A percentile compares a stretch with the other conserved stretches of the same genome.
phyloP scores from a whole-genome alignment of 2,329 filamentous ascomycete species.

The Falciphora oryzae region DNA sequence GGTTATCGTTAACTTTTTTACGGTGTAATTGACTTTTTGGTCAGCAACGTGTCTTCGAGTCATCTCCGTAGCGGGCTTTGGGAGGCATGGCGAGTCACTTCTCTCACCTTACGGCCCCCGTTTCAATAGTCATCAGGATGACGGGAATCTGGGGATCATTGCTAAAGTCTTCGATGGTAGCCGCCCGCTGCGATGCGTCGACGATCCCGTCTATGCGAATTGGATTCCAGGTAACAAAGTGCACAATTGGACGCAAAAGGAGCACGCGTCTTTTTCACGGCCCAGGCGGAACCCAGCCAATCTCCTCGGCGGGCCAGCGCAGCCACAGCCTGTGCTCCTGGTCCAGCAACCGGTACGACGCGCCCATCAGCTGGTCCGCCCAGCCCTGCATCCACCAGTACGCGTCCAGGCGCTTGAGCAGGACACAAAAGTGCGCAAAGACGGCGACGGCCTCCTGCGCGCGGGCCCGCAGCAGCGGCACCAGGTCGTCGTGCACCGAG shows the following conservation, averaged over 20 bases:
- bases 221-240: too few relatives aligned
- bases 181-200: not conserved
- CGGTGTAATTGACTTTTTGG: not conserved
- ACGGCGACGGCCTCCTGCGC: not conserved
- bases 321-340: not conserved
- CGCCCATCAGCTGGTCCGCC: not conserved
- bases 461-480: not conserved
- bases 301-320: not conserved
- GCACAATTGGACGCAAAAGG: too few relatives aligned
- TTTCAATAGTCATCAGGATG: not conserved
- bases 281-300: not conserved
- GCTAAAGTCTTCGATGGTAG: not conserved
- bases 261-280: too few relatives aligned
- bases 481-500: not conserved
- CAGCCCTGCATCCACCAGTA: not conserved
- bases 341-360: not conserved
- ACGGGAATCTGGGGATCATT: not conserved
- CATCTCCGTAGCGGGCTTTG: not conserved
- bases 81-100: not conserved
- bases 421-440: not conserved
- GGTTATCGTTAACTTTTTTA: conserved; percentile 40
- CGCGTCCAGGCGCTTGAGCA: not conserved
- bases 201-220: conserved; percentile 38
- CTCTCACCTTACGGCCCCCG: not conserved
- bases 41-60: not conserved